Evolutionary conservation across 176 grass and related monocot species (phyloP).

Genomic region (Carex cristatella): DNA sequence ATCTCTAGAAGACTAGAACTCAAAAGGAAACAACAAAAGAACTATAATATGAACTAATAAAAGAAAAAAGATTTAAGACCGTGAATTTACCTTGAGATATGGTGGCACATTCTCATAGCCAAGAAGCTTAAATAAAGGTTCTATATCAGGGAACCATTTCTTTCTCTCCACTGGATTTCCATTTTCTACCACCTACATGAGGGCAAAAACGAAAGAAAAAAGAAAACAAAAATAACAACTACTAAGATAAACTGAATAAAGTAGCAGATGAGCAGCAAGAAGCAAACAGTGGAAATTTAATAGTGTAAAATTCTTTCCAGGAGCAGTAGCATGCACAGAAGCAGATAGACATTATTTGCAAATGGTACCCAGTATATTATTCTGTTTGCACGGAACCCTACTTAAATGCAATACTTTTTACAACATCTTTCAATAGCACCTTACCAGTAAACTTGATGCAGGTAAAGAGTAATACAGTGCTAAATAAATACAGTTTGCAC

Average conservation of each 20-base stretch:
- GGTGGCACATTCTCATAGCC: slow-evolving; percentile 97
- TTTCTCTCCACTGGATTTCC: slow-evolving; percentile 75
- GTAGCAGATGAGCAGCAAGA: background rate
- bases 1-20: background rate
- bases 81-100: slow-evolving; percentile 69
- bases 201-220: slow-evolving; percentile 10
- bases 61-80: background rate
- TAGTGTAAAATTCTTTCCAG: background rate
- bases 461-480: background rate
- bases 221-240: background rate
- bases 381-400: background rate
- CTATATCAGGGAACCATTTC: slow-evolving; percentile 92
- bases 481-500: background rate
- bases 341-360: background rate
- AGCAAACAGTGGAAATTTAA: background rate
- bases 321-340: background rate
- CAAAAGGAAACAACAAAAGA: background rate
- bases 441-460: background rate
- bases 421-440: background rate
- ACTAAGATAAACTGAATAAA: background rate
- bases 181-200: slow-evolving; percentile 91
- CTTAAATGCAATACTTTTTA: background rate
- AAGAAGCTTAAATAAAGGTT: slow-evolving; percentile 96
- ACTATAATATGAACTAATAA: background rate
- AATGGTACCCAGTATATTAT: background rate